These are phyloP conservation scores for Aspergillus sclerotialis DNA, from an alignment of 2,329 filamentous ascomycete species.

Conservation along the genomic window DNA sequence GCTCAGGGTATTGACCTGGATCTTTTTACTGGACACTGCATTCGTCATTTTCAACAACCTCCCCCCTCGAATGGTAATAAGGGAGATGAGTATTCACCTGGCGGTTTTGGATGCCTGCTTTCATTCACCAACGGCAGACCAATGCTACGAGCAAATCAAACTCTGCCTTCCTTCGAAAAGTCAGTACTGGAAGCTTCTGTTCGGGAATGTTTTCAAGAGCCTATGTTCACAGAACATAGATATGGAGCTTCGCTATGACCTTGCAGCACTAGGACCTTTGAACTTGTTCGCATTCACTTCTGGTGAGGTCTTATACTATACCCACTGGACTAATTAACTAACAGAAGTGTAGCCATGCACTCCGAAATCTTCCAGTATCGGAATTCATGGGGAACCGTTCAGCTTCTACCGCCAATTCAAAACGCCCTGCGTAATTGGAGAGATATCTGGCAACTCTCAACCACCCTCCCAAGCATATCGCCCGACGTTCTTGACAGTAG, in stretches of 20 bases:
- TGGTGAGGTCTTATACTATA: slow-evolving; percentile 4
- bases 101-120: slow-evolving; percentile 32
- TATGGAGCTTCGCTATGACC: slow-evolving; percentile 4
- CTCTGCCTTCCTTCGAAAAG: slow-evolving; percentile 8
- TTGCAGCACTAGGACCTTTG: slow-evolving; percentile 15
- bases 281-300: slow-evolving; percentile 22
- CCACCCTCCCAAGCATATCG: slow-evolving; percentile 1
- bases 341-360: slow-evolving; percentile 10
- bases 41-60: slow-evolving; percentile 38
- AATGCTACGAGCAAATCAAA: slow-evolving; percentile 19
- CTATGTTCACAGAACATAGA: slow-evolving; percentile 11
- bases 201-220: slow-evolving; percentile 13
- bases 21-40: slow-evolving; percentile 33
- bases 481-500: slow-evolving; percentile 8
- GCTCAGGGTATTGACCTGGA: slow-evolving; percentile 22
- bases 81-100: slow-evolving; percentile 33
- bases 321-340: not conserved
- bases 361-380: slow-evolving; percentile 32
- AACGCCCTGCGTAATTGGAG: slow-evolving; percentile 19
- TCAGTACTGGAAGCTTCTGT: slow-evolving; percentile 13
- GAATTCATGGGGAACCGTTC: slow-evolving; percentile 21
- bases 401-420: slow-evolving; percentile 23
- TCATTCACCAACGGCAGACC: slow-evolving; percentile 25
- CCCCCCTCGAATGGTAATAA: slow-evolving; percentile 34
- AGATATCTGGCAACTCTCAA: slow-evolving; percentile 15